These are phyloP conservation scores for Parastagonospora avenae DNA, from an alignment of 2,329 filamentous ascomycete species.

Conservation along the genomic window DNA sequence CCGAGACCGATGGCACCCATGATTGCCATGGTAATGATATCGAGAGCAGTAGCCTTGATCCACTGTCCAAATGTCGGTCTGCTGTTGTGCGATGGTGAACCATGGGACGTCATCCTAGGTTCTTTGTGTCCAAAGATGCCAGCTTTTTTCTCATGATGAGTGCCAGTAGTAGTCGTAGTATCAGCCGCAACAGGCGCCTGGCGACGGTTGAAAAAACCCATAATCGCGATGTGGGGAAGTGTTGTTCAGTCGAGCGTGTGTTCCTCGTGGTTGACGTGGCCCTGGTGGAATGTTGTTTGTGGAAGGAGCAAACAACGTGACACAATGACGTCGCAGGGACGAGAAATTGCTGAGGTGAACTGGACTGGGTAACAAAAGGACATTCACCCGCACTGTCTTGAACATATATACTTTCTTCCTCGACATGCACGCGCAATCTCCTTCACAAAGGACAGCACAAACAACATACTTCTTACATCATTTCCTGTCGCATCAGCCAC, in stretches of 20 bases:
- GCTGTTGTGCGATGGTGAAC: conserved; percentile 31
- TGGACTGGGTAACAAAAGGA: not conserved
- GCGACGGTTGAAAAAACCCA: conserved; percentile 49
- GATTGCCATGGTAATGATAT: conserved; percentile 68
- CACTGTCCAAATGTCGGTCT: conserved; percentile 69
- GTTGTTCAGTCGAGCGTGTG: not conserved
- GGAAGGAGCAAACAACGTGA: not conserved
- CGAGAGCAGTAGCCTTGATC: conserved; percentile 70
- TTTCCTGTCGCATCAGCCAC: conserved; percentile 23
- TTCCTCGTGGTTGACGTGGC: not conserved
- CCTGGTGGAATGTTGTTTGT: conserved; percentile 2
- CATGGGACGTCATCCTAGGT: conserved; percentile 18
- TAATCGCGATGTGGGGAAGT: conserved; percentile 17
- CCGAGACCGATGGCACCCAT: conserved; percentile 72
- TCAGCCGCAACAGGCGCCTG: conserved; percentile 40
- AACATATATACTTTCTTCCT: not conserved
- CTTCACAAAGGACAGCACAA: conserved; percentile 6
- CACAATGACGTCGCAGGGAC: not conserved
- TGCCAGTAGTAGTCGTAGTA: conserved; percentile 41
- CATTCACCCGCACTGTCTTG: not conserved
- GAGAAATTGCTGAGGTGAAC: not conserved
- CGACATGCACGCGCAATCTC: conserved; percentile 1
- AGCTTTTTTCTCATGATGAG: conserved; percentile 34
- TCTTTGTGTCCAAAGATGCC: conserved; percentile 32
- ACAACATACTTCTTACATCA: conserved; percentile 18